Evolutionary conservation across 1,284 basidiomycete species (phyloP).

Genomic region (Apiotrichum sp.): DNA sequence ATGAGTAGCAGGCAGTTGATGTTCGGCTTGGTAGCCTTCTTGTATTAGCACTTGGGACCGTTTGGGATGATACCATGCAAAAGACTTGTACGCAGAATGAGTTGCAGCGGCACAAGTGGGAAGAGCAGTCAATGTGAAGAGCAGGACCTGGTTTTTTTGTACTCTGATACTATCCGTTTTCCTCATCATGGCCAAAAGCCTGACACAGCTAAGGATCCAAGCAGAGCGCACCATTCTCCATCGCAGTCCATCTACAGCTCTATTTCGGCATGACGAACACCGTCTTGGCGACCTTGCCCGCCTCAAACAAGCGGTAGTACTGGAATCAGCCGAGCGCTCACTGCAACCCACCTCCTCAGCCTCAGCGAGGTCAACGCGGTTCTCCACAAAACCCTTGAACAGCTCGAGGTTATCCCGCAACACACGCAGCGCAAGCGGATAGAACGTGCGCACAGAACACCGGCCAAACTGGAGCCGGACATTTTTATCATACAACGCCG

Average conservation of each 20-base stretch:
- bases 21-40: background rate
- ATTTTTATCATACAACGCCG: constrained; percentile 72
- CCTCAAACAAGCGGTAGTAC: constrained; percentile 44
- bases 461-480: constrained; percentile 54
- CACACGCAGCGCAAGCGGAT: constrained; percentile 64
- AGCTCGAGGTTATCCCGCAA: constrained; percentile 47
- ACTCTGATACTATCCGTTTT: no score
- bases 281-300: constrained; percentile 44
- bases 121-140: no score
- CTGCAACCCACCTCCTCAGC: constrained; percentile 33
- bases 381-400: constrained; percentile 40
- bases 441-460: constrained; percentile 75
- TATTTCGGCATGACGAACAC: constrained; percentile 32
- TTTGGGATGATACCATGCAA: background rate
- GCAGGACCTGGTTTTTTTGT: no score
- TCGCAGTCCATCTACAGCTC: background rate
- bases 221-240: no score
- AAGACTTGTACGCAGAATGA: background rate
- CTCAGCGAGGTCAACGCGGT: constrained; percentile 35
- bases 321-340: constrained; percentile 8
- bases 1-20: background rate
- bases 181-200: no score
- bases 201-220: no score
- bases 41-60: background rate
- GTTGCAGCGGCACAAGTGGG: no score